Conservation (phyloP, 169 alveolate species). For the Miamiensis avidus region DNA sequence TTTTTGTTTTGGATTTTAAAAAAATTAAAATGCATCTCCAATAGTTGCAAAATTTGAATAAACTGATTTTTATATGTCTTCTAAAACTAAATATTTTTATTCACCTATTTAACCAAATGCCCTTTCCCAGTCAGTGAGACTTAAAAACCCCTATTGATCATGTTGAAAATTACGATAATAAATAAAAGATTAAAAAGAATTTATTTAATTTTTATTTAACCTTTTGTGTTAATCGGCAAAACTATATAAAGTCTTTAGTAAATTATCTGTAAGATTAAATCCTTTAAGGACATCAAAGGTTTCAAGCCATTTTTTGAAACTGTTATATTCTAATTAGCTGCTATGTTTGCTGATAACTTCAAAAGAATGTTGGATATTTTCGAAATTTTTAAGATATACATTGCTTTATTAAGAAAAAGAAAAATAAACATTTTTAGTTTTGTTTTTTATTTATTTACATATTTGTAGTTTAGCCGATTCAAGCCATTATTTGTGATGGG, state of each 20-base stretch:
- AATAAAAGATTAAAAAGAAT: no score
- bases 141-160: neutral
- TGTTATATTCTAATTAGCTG: neutral
- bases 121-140: neutral
- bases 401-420: neutral
- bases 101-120: neutral
- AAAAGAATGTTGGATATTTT: neutral
- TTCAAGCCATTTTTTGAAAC: neutral
- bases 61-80: neutral
- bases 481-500: neutral
- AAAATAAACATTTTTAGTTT: neutral
- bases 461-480: neutral
- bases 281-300: neutral
- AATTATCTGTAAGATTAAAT: neutral
- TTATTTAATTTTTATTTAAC: no score
- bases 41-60: neutral
- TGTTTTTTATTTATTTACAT: neutral
- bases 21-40: neutral
- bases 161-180: no score
- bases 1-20: no score
- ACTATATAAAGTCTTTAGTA: neutral
- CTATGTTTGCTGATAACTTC: neutral
- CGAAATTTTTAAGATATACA: neutral
- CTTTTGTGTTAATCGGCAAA: neutral
- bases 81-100: neutral